A percentile compares a stretch with the other conserved stretches of the same genome.
Conservation (phyloP, 805 yeast genomes). For the Saturnispora serradocipensis region DNA sequence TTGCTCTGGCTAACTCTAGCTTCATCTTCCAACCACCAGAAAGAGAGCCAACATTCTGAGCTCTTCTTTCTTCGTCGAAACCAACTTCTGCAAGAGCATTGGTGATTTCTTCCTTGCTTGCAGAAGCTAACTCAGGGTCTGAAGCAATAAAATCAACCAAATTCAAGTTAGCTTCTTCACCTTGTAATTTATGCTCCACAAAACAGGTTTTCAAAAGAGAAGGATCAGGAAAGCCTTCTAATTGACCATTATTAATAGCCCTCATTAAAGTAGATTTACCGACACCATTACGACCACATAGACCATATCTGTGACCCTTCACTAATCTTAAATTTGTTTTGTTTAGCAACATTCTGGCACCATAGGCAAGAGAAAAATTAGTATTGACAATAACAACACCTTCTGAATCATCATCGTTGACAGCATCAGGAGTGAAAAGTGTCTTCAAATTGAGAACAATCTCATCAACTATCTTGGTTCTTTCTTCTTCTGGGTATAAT, state of each 20-base stretch:
- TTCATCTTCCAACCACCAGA: conserved; percentile 99
- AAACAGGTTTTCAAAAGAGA: conserved; percentile 84
- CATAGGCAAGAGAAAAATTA: conserved; percentile 92
- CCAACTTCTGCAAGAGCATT: conserved; percentile 78
- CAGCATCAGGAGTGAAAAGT: conserved; percentile 46
- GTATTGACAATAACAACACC: conserved; percentile 90
- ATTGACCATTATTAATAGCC: conserved; percentile 90
- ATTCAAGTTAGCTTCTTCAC: conserved; percentile 86
- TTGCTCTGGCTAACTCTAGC: conserved; percentile 95
- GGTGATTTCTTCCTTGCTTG: conserved; percentile 63
- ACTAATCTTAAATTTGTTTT: conserved; percentile 80
- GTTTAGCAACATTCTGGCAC: conserved; percentile 92
- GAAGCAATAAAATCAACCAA: conserved; percentile 79
- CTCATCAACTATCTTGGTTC: conserved; percentile 32
- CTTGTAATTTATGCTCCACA: conserved; percentile 95
- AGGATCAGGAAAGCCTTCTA: conserved; percentile 94
- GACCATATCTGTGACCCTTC: conserved; percentile 95
- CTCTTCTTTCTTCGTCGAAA: conserved; percentile 81
- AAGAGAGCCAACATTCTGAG: conserved; percentile 84
- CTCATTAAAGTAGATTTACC: conserved; percentile 98
- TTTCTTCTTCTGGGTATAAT: conserved; percentile 29
- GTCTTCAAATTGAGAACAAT: conserved; percentile 41
- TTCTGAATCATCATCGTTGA: conserved; percentile 56
- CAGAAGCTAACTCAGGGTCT: conserved; percentile 68
- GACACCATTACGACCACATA: conserved; percentile 98